These are phyloP conservation scores for Fusarium sp. DNA, from an alignment of 2,329 filamentous ascomycete species.

Conservation along the genomic window DNA sequence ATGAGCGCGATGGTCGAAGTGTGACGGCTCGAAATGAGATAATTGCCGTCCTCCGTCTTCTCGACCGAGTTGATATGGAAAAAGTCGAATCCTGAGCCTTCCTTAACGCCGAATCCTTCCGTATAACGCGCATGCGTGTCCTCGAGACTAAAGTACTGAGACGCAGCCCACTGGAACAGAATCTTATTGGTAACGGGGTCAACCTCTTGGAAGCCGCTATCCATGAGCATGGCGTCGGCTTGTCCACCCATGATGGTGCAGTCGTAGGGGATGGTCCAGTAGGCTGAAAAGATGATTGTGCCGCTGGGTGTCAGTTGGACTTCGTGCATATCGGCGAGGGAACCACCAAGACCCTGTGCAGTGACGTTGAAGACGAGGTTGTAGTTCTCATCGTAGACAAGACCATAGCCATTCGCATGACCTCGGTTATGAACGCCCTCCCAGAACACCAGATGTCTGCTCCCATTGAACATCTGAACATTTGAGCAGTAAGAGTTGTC, in stretches of 20 bases:
- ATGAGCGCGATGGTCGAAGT: constrained; percentile 48
- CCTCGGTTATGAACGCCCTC: constrained; percentile 42
- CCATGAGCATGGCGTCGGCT: constrained; percentile 46
- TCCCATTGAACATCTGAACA: constrained; percentile 48
- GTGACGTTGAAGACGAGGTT: constrained; percentile 53
- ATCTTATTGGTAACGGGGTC: constrained; percentile 52
- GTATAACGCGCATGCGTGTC: constrained; percentile 46
- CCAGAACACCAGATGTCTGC: constrained; percentile 53
- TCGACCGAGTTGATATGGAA: constrained; percentile 54
- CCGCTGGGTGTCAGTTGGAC: constrained; percentile 56
- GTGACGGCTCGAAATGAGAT: constrained; percentile 52
- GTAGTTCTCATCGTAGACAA: constrained; percentile 51
- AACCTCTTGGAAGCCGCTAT: constrained; percentile 55
- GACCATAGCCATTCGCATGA: constrained; percentile 47
- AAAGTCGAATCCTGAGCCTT: constrained; percentile 50
- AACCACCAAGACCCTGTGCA: constrained; percentile 50
- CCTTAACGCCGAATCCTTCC: constrained; percentile 45
- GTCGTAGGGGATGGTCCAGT: constrained; percentile 50
- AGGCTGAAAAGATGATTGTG: constrained; percentile 57
- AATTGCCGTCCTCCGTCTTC: constrained; percentile 50
- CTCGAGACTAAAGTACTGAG: constrained; percentile 45
- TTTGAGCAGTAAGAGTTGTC: constrained; percentile 42
- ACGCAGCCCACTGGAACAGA: constrained; percentile 53
- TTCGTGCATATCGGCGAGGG: constrained; percentile 56
- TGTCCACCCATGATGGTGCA: constrained; percentile 48